Base-by-base conservation (phyloP, 1,284 basidiomycete species). In the Flammula alnicola region DNA sequence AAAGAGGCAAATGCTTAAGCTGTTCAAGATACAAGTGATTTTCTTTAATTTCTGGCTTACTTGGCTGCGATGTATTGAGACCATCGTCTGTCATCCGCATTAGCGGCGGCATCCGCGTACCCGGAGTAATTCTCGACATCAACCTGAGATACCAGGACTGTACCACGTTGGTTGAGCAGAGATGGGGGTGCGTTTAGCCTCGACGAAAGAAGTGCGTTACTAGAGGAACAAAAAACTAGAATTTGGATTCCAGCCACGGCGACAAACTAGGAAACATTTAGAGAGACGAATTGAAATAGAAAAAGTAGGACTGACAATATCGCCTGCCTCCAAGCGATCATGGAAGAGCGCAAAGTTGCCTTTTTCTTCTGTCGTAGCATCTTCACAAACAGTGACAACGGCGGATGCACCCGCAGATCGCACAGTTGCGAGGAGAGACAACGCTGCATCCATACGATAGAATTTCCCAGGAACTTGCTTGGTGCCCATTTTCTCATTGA, bases 391-490 rank as follows among this genome's bases (percentile, higher is more conserved):
- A 39, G 63, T 58, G 20, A 79, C 72, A 49, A 72, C 68, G 3
- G 79, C 80, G 10, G 73, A 76, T n/a, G 73, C 62, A 3, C 80
- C 79, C 12, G 69, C 71, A n/a, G 75, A 72, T 33, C 77, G 75
- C 30, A 86, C 58, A 11, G 79, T 72, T 45, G 72, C 67, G 22
- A 83, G 65, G 41, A 86, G 64, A n/a, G 67, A 56, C 16, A 69
- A 59, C 5, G 79, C 77, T 41, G 73, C 65, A 14, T 71, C 63
- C 25, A 64, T 57, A 32, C 62, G 62, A 57, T 84, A 86, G 54
- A 86, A 81, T 57, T 80, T 75, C 23, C 82, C 83, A 1, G 81
- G 75, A 12, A 75, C 71, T 23, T 72, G 70, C 35, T 67, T 72
- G n/a, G 67, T 69, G 35, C 64, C 63, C 23, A 74, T 60, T 19